Percentiles rank a stretch among this genome's conserved stretches.
Evolutionary conservation across 169 alveolate species (phyloP).

Genomic region (Plasmodium coatneyi): DNA sequence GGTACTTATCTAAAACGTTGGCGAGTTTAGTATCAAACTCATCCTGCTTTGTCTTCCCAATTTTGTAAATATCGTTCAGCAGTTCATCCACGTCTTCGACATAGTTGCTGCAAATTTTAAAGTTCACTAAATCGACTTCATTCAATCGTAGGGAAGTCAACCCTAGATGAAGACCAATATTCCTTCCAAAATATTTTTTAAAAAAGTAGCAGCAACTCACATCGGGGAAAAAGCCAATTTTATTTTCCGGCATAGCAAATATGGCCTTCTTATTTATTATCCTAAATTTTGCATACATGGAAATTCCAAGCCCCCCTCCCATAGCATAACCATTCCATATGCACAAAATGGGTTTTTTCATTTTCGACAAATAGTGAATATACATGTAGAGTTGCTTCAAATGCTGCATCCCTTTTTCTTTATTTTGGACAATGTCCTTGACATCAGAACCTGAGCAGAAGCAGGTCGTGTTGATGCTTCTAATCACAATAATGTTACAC

Average conservation of each 20-base stretch:
- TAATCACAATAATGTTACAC: constrained; percentile 25
- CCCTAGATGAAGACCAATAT: constrained; percentile 57
- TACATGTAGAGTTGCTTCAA: constrained; percentile 63
- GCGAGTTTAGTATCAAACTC: constrained; percentile 10
- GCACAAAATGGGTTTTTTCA: constrained; percentile 48
- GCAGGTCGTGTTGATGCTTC: constrained; percentile 26
- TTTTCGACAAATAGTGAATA: constrained; percentile 31
- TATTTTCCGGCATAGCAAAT: constrained; percentile 73
- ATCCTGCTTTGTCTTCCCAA: background rate
- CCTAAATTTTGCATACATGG: constrained; percentile 46
- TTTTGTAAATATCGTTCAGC: constrained; percentile 20
- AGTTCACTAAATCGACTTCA: constrained; percentile 48
- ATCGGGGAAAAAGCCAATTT: constrained; percentile 71
- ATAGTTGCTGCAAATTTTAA: constrained; percentile 44
- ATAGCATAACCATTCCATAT: constrained; percentile 70
- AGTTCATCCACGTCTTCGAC: constrained; percentile 29
- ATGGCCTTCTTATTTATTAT: constrained; percentile 33
- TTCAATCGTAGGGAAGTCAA: constrained; percentile 52
- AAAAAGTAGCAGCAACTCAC: constrained; percentile 48
- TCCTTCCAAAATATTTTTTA: constrained; percentile 60
- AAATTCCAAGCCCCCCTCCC: constrained; percentile 74
- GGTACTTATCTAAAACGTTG: constrained; percentile 12
- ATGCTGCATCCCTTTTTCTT: constrained; percentile 56
- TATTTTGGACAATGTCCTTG: constrained; percentile 50
- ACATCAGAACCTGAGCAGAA: constrained; percentile 70